Evolutionary conservation across 192 early-diverging fungal species (phyloP).

Genomic region (Backusella mclennaniae): DNA sequence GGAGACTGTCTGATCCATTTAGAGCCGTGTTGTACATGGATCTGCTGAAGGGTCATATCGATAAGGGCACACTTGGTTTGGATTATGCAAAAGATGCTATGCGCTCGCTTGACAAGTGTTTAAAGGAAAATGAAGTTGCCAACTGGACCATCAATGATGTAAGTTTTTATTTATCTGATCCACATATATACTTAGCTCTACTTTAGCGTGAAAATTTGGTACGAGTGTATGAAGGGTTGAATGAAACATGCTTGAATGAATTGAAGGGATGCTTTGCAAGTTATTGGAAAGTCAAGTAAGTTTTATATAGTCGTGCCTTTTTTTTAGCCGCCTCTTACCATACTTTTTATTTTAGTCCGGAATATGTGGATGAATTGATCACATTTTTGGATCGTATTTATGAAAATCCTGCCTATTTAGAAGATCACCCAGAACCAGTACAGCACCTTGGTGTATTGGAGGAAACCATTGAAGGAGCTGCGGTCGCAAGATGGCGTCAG

Average conservation of each 20-base stretch:
- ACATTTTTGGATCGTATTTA: slow-evolving; percentile 36
- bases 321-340: not conserved
- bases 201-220: slow-evolving; percentile 45
- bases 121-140: slow-evolving; percentile 46
- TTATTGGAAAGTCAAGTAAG: slow-evolving; percentile 35
- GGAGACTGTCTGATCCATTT: slow-evolving; percentile 59
- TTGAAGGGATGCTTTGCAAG: slow-evolving; percentile 22
- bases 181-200: not conserved
- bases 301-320: not conserved
- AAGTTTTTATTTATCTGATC: not conserved
- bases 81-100: slow-evolving; percentile 40
- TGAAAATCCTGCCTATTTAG: slow-evolving; percentile 31
- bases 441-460: slow-evolving; percentile 27
- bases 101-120: slow-evolving; percentile 37
- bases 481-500: slow-evolving; percentile 33
- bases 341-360: slow-evolving; percentile 20
- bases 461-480: slow-evolving; percentile 37
- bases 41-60: slow-evolving; percentile 41
- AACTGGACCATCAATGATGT: slow-evolving; percentile 60
- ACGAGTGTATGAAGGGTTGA: slow-evolving; percentile 43
- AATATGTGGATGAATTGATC: slow-evolving; percentile 26
- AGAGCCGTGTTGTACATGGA: slow-evolving; percentile 52
- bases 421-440: slow-evolving; percentile 25
- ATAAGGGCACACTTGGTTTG: slow-evolving; percentile 29
- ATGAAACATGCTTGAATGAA: slow-evolving; percentile 38